Evolutionary conservation across 768 basidiomycete genomes (phyloP), one percentile per base, ranked within the genome.

Genomic region (Cystobasidium onofrii): DNA sequence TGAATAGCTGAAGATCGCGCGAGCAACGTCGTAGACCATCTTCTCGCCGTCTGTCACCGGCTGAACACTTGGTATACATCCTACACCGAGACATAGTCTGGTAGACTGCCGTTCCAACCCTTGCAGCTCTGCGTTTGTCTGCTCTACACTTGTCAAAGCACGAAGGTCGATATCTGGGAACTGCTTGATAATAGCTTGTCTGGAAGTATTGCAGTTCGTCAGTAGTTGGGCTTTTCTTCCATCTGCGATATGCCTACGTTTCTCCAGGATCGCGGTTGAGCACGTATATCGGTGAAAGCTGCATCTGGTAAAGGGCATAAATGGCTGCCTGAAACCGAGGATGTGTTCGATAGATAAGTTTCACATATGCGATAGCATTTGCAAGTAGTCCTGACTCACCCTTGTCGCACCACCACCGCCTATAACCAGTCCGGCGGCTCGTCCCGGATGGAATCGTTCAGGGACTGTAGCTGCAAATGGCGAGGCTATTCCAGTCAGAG

Each of bases 1-100:
- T 64, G 3, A n/a, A 27, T 41, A 34, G 25, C 39, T 2, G 34
- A 64, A 64, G 6, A 64, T 64, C 27, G 39, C 23, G 9, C 36
- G 33, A n/a, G 39, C 63, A 15, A 64, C 39, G 36, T 41, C 44
- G 63, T 64, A 46, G 39, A 64, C 63, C 63, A 64, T 64, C 17
- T 41, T 41, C 34, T 64, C 63, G 36, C 44, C 63, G 6, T 41
- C 39, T 3, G 63, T 7, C 41, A 7, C 15, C 2, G 63, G 63
- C 44, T 41, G 33, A 10, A 41, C 44, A 25, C 44, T 64, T 41
- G 63, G 63, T 41, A 64, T 64, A 29, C 39, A 41, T 34, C 63
- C 63, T 12, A 64, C 63, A 4, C 39, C 63, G 33, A 64, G 39
- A 27, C 33, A 29, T 27, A 60, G 31, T 12, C 25, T 34, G 3